Evolutionary conservation across 2,329 filamentous ascomycete species (phyloP).

Genomic region (Sordariomycetes sp.): DNA sequence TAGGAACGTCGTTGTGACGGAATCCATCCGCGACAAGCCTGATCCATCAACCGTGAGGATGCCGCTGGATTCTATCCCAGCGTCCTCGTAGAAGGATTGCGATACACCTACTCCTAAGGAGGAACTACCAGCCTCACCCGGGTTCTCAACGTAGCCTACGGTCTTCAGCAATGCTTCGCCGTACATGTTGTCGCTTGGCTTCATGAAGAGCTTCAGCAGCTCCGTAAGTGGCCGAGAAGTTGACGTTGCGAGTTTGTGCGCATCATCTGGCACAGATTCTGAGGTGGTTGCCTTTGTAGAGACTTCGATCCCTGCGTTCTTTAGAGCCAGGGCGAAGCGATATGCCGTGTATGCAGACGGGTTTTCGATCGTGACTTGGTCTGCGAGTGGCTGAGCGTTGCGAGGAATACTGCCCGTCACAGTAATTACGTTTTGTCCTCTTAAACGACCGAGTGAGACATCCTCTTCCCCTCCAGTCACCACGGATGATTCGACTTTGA

Average conservation of each 20-base stretch:
- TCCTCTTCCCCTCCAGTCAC: neutral
- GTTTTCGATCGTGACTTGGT: slow-evolving; percentile 3
- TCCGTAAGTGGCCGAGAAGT: slow-evolving; percentile 1
- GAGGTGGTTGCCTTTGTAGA: neutral
- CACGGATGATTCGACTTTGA: neutral
- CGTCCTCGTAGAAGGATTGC: no score
- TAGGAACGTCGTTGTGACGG: no score
- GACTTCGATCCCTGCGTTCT: slow-evolving; percentile 3
- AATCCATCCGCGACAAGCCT: no score
- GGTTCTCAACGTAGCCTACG: neutral
- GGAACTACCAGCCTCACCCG: neutral
- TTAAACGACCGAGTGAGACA: neutral
- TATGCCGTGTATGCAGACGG: slow-evolving; percentile 4
- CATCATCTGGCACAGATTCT: neutral
- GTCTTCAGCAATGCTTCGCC: slow-evolving; percentile 6
- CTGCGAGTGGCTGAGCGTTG: neutral
- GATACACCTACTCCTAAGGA: no score
- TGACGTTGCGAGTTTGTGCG: neutral
- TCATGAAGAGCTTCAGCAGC: slow-evolving; percentile 3
- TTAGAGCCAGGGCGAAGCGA: slow-evolving; percentile 4
- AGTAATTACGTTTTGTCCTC: neutral
- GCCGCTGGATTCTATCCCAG: no score
- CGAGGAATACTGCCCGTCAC: neutral
- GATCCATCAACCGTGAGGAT: no score
- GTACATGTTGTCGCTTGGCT: slow-evolving; percentile 7